Evolutionary conservation across 345 rosid genomes (phyloP), one percentile per base, ranked within the genome.

Genomic region (Limnanthes douglasii): DNA sequence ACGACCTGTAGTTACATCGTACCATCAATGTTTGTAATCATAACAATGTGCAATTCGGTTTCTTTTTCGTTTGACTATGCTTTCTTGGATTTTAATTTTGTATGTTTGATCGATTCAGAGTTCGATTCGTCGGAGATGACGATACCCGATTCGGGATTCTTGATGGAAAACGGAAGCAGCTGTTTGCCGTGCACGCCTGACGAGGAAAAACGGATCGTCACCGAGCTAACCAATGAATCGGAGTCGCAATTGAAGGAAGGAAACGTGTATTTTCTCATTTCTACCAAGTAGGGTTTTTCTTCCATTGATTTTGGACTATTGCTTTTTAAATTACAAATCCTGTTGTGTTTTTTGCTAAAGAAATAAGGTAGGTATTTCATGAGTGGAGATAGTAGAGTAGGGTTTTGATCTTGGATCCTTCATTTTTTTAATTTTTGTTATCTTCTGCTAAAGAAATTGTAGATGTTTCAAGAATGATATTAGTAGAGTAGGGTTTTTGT

Each of bases 271-370:
- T 88, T 59, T 57, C 70, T 88, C 17, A 46, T 79, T 58, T 88
- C 97, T 5, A 27, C 51, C 43, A 68, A 93, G 97, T 88, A 31
- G n/a, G n/a, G n/a, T n/a, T n/a, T n/a, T n/a, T n/a, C n/a, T n/a
- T n/a, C n/a, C n/a, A n/a, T n/a, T n/a, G n/a, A n/a, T n/a, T n/a
- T n/a, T n/a, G n/a, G n/a, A n/a, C n/a, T n/a, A n/a, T n/a, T n/a
- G n/a, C n/a, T n/a, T n/a, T n/a, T n/a, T n/a, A n/a, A n/a, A n/a
- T 9, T 33, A n/a, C 21, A n/a, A 31, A 37, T 17, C 23, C 4
- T 11, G 6, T 30, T 31, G n/a, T 28, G 13, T 23, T 32, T 23
- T 11, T 4, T 11, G 18, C n/a, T n/a, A n/a, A n/a, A n/a, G n/a
- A n/a, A n/a, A n/a, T n/a, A n/a, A n/a, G n/a, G n/a, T n/a, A n/a